Conservation (phyloP, 768 basidiomycete species). For the Lentinula sp. region DNA sequence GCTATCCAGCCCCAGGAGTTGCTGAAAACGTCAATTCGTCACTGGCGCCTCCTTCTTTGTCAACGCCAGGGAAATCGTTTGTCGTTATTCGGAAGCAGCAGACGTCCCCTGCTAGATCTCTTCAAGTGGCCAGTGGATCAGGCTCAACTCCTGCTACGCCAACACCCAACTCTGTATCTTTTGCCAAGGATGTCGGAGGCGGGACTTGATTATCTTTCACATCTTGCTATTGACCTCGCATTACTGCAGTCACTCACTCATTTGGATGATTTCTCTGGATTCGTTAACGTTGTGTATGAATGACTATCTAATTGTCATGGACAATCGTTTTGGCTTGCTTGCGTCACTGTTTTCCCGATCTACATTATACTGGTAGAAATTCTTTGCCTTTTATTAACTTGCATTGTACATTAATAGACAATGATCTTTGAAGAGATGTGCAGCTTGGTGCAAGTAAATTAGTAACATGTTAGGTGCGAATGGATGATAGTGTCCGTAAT, state of each 20-base stretch:
- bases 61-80: slow-evolving; percentile 48
- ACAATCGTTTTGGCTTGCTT: background rate
- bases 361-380: background rate
- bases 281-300: background rate
- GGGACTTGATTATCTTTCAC: background rate
- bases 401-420: slow-evolving; percentile 1
- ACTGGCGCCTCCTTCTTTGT: slow-evolving; percentile 17
- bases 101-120: slow-evolving; percentile 26
- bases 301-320: background rate
- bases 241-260: background rate
- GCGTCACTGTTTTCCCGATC: background rate
- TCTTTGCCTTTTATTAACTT: background rate
- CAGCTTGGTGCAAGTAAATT: no score
- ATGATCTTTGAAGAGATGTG: background rate
- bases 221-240: background rate
- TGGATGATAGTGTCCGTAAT: background rate
- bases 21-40: slow-evolving; percentile 13
- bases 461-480: background rate
- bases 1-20: slow-evolving; percentile 22
- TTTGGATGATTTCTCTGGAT: background rate
- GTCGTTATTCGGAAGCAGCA: slow-evolving; percentile 65
- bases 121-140: slow-evolving; percentile 17
- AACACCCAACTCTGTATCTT: background rate
- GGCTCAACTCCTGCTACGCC: background rate
- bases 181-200: background rate